phyloP scores from a whole-genome alignment of 2,329 filamentous ascomycete species.

The Fusarium ramigenum region DNA sequence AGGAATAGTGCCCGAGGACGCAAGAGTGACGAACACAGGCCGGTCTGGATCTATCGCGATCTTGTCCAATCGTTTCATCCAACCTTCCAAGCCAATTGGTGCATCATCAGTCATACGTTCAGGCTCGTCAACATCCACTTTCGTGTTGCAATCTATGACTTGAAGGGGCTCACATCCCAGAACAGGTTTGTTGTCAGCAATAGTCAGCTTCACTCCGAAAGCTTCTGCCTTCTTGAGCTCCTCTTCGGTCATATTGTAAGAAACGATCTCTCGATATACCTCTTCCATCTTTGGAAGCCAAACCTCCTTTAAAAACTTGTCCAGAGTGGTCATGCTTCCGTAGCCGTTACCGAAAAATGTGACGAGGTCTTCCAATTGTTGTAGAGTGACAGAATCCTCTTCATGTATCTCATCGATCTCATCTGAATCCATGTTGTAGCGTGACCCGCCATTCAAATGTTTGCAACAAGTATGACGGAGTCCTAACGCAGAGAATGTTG shows the following conservation, averaged over 20 bases:
- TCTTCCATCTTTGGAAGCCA: not conserved
- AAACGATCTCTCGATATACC: rapidly evolving
- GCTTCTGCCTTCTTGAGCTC: not conserved
- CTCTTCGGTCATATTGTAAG: rapidly evolving
- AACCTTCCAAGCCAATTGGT: not conserved
- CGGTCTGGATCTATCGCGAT: not conserved
- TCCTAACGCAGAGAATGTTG: rapidly evolving
- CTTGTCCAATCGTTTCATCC: not conserved
- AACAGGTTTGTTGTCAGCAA: rapidly evolving
- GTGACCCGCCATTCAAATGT: rapidly evolving
- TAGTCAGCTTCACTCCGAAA: rapidly evolving
- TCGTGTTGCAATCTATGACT: too few relatives aligned
- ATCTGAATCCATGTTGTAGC: rapidly evolving
- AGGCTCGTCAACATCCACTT: not conserved
- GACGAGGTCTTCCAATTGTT: not conserved
- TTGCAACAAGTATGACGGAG: not conserved
- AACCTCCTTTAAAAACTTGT: rapidly evolving
- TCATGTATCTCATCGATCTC: not conserved
- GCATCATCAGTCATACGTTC: rapidly evolving
- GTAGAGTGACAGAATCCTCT: rapidly evolving
- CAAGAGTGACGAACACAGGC: not conserved
- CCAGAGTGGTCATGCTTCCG: rapidly evolving
- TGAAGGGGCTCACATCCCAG: not conserved
- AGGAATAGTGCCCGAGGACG: rapidly evolving
- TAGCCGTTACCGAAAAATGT: rapidly evolving